phyloP scores from a whole-genome alignment of 2,329 filamentous ascomycete species.

The Diplodia mutila region DNA sequence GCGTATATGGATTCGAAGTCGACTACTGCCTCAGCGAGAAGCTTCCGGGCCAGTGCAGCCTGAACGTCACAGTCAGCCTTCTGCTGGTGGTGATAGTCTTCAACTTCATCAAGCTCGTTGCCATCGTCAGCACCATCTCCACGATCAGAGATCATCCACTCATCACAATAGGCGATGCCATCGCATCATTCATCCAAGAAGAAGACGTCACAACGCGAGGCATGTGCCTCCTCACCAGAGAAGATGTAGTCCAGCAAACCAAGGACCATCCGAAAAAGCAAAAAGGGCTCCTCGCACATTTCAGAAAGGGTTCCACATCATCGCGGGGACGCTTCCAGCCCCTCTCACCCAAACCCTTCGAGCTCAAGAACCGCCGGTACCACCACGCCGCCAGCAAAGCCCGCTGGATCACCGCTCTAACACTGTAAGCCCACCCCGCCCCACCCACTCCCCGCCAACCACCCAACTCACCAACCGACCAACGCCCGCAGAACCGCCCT shows the following conservation, averaged over 20 bases:
- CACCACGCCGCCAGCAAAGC: neutral
- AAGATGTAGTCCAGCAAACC: neutral
- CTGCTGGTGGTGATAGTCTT: neutral
- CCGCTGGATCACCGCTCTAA: neutral
- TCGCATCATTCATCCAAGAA: conserved; percentile 30
- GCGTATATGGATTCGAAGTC: neutral
- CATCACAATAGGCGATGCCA: conserved; percentile 34
- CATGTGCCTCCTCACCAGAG: conserved; percentile 3
- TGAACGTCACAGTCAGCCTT: neutral
- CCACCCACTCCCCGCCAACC: neutral
- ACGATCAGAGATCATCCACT: conserved; percentile 26
- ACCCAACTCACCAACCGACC: neutral
- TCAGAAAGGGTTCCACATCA: neutral
- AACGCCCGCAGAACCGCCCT: neutral
- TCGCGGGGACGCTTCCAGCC: no score
- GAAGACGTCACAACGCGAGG: conserved; percentile 9
- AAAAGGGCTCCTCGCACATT: neutral
- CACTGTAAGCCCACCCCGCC: neutral
- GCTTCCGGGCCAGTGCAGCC: neutral
- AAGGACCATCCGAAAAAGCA: neutral
- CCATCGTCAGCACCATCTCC: neutral
- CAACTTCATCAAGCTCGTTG: neutral
- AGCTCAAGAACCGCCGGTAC: neutral
- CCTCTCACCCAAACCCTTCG: neutral
- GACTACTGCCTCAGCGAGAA: conserved; percentile 10